Evolutionary conservation across 2,329 filamentous ascomycete species (phyloP).

Genomic region (Pseudopyrenochaeta lycopersici): DNA sequence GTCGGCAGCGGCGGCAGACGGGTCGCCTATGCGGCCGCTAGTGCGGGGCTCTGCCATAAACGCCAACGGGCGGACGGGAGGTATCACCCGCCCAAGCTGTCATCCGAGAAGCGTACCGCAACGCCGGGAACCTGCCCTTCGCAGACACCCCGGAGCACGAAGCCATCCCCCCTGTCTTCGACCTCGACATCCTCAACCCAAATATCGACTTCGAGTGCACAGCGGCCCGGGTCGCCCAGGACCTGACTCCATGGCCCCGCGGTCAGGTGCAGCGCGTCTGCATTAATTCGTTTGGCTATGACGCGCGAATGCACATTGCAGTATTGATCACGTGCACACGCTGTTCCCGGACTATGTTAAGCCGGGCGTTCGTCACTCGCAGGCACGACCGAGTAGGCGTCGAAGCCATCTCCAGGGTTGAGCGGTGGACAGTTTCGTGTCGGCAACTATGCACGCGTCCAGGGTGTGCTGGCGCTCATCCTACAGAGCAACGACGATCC

Average conservation of each 20-base stretch:
- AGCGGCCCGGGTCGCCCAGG: slow-evolving; percentile 6
- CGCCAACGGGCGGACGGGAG: background rate
- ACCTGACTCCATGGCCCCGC: slow-evolving; percentile 15
- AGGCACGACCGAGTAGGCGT: no score
- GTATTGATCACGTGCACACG: slow-evolving; percentile 7
- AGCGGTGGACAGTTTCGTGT: no score
- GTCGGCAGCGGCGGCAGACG: background rate
- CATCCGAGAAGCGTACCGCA: slow-evolving; percentile 17
- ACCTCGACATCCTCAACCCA: slow-evolving; percentile 11
- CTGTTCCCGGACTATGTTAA: background rate
- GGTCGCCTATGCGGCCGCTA: slow-evolving; percentile 1
- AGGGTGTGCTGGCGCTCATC: no score
- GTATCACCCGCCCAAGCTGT: slow-evolving; percentile 25
- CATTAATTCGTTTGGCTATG: slow-evolving; percentile 21
- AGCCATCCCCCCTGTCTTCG: slow-evolving; percentile 35
- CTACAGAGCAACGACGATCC: no score
- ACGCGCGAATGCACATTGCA: slow-evolving; percentile 16
- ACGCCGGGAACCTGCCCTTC: slow-evolving; percentile 5
- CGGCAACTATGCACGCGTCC: no score
- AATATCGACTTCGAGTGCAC: slow-evolving; percentile 8
- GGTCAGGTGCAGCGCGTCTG: background rate
- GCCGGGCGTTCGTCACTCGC: background rate
- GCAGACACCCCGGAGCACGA: slow-evolving; percentile 32
- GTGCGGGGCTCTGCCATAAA: background rate
- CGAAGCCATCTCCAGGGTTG: no score